Percentiles rank a stretch among this genome's conserved stretches.
Evolutionary conservation across 2,329 filamentous ascomycete genomes (phyloP).

Genomic region (Macrophomina tecta): DNA sequence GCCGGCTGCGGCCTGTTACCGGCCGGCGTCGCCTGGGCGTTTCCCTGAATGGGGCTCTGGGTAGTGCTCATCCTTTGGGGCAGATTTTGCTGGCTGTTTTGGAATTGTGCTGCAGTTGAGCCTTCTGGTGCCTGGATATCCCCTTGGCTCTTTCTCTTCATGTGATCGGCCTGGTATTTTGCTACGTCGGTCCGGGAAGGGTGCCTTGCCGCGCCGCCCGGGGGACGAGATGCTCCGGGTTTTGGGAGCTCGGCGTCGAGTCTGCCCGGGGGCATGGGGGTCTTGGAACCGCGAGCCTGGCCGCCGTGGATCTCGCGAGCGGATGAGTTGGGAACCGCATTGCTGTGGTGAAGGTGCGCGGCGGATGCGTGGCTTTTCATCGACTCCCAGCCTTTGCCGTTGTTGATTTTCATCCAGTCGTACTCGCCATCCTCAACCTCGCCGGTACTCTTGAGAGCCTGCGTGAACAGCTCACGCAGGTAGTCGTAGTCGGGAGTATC

Average conservation of each 20-base stretch:
- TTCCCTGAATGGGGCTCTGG: constrained; percentile 57
- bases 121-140: constrained; percentile 84
- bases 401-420: constrained; percentile 99
- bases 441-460: constrained; percentile 90
- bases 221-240: constrained; percentile 65
- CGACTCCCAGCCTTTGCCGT: constrained; percentile 88
- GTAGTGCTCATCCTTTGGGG: constrained; percentile 61
- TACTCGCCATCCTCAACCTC: constrained; percentile 98
- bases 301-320: constrained; percentile 82
- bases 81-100: constrained; percentile 90
- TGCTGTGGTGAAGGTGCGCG: constrained; percentile 80
- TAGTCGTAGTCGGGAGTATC: constrained; percentile 99
- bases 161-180: constrained; percentile 42
- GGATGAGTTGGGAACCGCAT: constrained; percentile 79
- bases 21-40: constrained; percentile 57
- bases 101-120: constrained; percentile 94
- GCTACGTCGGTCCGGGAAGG: constrained; percentile 26
- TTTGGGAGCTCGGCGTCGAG: constrained; percentile 59
- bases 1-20: constrained; percentile 26
- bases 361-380: constrained; percentile 73
- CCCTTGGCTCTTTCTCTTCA: constrained; percentile 75
- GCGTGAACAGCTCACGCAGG: constrained; percentile 92
- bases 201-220: constrained; percentile 34
- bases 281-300: constrained; percentile 66
- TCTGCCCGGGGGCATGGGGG: constrained; percentile 51